phyloP scores from a whole-genome alignment of 2,329 filamentous ascomycete genomes.

The Aciculosporium take region DNA sequence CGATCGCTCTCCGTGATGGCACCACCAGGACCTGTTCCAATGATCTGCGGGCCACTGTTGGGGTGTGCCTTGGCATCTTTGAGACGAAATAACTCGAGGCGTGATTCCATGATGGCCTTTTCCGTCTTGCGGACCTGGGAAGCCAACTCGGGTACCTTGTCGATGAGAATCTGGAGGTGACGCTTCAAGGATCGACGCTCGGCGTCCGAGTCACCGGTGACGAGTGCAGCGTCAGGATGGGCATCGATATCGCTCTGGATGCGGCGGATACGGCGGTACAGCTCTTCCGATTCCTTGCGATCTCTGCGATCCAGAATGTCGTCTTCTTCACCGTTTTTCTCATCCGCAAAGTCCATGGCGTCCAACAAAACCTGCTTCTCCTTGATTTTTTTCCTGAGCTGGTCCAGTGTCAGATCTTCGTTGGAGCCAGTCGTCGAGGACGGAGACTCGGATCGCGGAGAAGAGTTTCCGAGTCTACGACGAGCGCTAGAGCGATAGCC shows the following conservation, averaged over 20 bases:
- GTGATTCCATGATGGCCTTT: conserved; percentile 81
- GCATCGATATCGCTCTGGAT: conserved; percentile 90
- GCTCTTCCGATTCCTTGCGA: conserved; percentile 79
- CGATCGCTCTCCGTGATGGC: conserved; percentile 84
- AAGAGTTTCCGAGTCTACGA: conserved; percentile 65
- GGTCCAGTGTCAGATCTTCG: conserved; percentile 75
- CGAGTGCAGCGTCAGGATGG: conserved; percentile 62
- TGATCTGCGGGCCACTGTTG: conserved; percentile 60
- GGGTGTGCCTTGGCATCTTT: conserved; percentile 89
- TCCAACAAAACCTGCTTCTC: conserved; percentile 92
- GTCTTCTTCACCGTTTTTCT: conserved; percentile 79
- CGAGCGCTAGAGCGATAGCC: conserved; percentile 91
- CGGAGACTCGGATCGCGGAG: conserved; percentile 68
- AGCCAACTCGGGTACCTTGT: conserved; percentile 81
- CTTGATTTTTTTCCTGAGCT: conserved; percentile 79
- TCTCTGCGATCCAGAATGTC: conserved; percentile 83
- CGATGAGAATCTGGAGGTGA: conserved; percentile 75
- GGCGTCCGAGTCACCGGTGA: conserved; percentile 67
- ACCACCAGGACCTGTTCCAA: conserved; percentile 87
- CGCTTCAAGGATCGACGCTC: conserved; percentile 76
- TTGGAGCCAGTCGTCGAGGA: conserved; percentile 51
- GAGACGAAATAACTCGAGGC: conserved; percentile 81
- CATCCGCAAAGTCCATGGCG: conserved; percentile 91
- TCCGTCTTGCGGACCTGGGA: conserved; percentile 86
- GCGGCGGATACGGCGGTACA: conserved; percentile 81